These are phyloP conservation scores for Cystofilobasidium macerans DNA, from an alignment of 768 basidiomycete genomes.

Conservation along the genomic window DNA sequence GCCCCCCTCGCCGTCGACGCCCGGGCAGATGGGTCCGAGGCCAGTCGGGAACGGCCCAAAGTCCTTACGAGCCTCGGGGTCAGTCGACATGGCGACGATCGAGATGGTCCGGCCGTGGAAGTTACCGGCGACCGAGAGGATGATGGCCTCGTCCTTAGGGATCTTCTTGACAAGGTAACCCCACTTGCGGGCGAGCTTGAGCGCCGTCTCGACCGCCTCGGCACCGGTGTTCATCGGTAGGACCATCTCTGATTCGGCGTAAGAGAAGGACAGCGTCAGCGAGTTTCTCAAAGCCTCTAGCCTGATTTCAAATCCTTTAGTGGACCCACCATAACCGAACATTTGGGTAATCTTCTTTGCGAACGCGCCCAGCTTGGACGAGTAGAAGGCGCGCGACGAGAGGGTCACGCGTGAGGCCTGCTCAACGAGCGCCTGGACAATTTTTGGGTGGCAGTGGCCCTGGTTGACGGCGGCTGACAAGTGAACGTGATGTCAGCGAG, in stretches of 20 bases:
- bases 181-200: slow-evolving; percentile 96
- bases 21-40: slow-evolving; percentile 63
- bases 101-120: slow-evolving; percentile 92
- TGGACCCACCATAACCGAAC: slow-evolving; percentile 56
- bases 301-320: too few relatives aligned
- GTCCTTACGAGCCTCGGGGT: slow-evolving; percentile 71
- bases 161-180: slow-evolving; percentile 80
- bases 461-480: slow-evolving; percentile 35
- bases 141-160: slow-evolving; percentile 66
- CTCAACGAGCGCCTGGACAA: slow-evolving; percentile 64
- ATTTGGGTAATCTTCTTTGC: slow-evolving; percentile 69
- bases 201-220: slow-evolving; percentile 92
- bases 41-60: slow-evolving; percentile 84
- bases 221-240: slow-evolving; percentile 99
- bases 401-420: slow-evolving; percentile 86
- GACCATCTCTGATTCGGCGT: slow-evolving; percentile 54
- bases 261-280: neutral
- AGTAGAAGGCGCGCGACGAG: slow-evolving; percentile 93
- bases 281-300: too few relatives aligned
- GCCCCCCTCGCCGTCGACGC: slow-evolving; percentile 44
- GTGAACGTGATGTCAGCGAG: neutral
- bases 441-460: slow-evolving; percentile 88
- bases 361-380: slow-evolving; percentile 79
- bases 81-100: slow-evolving; percentile 90
- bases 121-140: slow-evolving; percentile 72